Evolutionary conservation across 345 rosid species (phyloP), one percentile per base, ranked within the genome.

Genomic region (Citrus medica): DNA sequence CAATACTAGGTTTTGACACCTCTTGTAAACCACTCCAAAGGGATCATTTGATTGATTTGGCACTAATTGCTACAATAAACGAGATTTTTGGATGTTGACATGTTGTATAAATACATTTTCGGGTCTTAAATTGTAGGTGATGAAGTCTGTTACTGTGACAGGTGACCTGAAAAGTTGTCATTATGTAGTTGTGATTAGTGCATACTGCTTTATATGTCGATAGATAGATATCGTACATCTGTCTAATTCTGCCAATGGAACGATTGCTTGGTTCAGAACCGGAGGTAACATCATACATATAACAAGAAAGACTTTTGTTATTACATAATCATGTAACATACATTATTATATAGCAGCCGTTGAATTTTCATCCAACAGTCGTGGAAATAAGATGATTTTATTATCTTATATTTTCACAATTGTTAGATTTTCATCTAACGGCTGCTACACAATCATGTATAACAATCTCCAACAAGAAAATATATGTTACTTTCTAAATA

Each of bases 341-440:
- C 0, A 32, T 32, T 0, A 4, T 32, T 32, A 32, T 32, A 0
- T 32, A 32, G 0, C 33, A 4, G 0, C 0, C 33, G 4, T 0
- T 32, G 4, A 0, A 32, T 32, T 32, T 32, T 32, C 0, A 32
- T 32, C 0, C 4, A 32, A 32, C 0, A 0, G 0, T 3, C 3
- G 0, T 32, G 0, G 0, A 32, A 32, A 32, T 32, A 32, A 32
- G 4, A 32, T 32, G 4, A 32, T 32, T 32, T 32, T 32, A 32
- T 32, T 32, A 32, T 32, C 0, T 32, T 32, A 32, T 32, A 32
- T 32, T 32, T 32, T 32, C 0, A 32, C 0, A 32, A 32, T 0
- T 0, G 0, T 32, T 32, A 0, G 0, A 32, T 32, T 32, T 32
- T 32, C 0, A 32, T 32, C 0, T 32, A 32, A 32, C 0, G 0